Base-by-base conservation (phyloP, 352 stramenopile species). In the Phytophthora citrophthora region DNA sequence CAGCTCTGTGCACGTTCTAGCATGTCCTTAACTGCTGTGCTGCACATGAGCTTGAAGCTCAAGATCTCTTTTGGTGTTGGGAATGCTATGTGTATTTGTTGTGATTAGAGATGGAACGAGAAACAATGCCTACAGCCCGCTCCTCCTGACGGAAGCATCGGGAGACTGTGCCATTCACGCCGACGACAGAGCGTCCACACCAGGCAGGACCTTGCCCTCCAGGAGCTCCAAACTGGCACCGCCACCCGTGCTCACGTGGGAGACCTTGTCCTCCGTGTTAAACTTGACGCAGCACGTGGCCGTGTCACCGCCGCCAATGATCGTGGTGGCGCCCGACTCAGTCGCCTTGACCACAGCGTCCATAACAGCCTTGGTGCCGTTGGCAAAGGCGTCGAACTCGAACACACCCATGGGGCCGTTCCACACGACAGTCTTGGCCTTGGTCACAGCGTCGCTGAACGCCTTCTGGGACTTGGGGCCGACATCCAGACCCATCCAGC, bases 351-450 rank as follows among this genome's bases (percentile, higher is more conserved):
- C 97, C 34, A 99, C 87, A 50, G 97, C 95, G 73, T 99, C 90
- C 80, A 98, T 98, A 61, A 99, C 88, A 45, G 71, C 81, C 68
- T 99, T 98, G 15, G 97, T 99, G 79, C 97, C 97, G 46, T 89
- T 66, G 58, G 88, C 74, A 67, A 99, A 99, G 16, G 90, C 90
- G 55, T 99, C 93, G 61, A 99, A 98, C 84, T 99, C 98, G 77
- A 99, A 99, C 45, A 99, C 98, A 57, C 98, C 98, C 95, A 99
- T 99, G 24, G 98, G 98, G 53, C 98, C 98, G 86, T 99, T 99
- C 98, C 98, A 99, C 54, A 99, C 96, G 54, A 99, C 73, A 29
- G 97, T 99, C 77, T 98, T 98, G 64, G 91, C 89, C 48, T 83
- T 78, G 10, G 74, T 46, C 26, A 98, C 73, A 47, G 88, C 91